A percentile compares a stretch with the other conserved stretches of the same genome.
phyloP scores from a whole-genome alignment of 2,329 filamentous ascomycete species.

The Hymenoscyphus fructigenus region DNA sequence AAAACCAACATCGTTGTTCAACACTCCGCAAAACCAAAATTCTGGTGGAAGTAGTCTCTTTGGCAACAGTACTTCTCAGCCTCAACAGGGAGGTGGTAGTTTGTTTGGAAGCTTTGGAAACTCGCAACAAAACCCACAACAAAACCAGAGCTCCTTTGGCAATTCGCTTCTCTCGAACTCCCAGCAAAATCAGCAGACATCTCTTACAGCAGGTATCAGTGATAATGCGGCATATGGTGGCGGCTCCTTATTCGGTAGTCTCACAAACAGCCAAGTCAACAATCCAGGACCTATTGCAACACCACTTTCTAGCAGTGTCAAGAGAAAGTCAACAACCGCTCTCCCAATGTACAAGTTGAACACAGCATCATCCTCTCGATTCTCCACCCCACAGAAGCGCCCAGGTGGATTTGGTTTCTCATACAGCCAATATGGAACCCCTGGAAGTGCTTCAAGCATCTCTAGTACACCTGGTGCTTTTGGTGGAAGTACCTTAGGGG shows the following conservation, averaged over 20 bases:
- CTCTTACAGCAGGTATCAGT: slow-evolving; percentile 74
- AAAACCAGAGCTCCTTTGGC: slow-evolving; percentile 60
- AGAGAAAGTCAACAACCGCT: slow-evolving; percentile 75
- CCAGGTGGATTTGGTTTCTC: slow-evolving; percentile 93
- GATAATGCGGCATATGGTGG: slow-evolving; percentile 90
- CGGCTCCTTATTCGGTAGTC: slow-evolving; percentile 76
- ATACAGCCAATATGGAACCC: slow-evolving; percentile 79
- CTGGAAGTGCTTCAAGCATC: slow-evolving; percentile 55
- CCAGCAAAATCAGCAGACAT: slow-evolving; percentile 51
- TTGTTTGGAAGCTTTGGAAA: slow-evolving; percentile 34
- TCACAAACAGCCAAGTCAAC: slow-evolving; percentile 59
- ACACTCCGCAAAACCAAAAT: slow-evolving; percentile 38
- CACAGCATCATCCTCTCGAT: slow-evolving; percentile 73
- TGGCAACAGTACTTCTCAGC: slow-evolving; percentile 38
- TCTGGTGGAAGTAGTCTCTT: slow-evolving; percentile 54
- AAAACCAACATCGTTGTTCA: slow-evolving; percentile 54
- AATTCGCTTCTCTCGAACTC: slow-evolving; percentile 61
- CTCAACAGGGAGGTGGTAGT: slow-evolving; percentile 23
- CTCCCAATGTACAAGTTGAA: slow-evolving; percentile 86
- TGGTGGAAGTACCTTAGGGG: slow-evolving; percentile 33
- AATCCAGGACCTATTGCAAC: slow-evolving; percentile 91
- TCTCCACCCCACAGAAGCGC: slow-evolving; percentile 80
- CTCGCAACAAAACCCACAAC: slow-evolving; percentile 39
- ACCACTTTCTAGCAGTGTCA: slow-evolving; percentile 71
- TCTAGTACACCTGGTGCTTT: slow-evolving; percentile 45